Percentiles rank a stretch among this genome's conserved stretches.
These are phyloP conservation scores for Circinella minor DNA, from an alignment of 371 early-diverging fungal species.

Conservation along the genomic window DNA sequence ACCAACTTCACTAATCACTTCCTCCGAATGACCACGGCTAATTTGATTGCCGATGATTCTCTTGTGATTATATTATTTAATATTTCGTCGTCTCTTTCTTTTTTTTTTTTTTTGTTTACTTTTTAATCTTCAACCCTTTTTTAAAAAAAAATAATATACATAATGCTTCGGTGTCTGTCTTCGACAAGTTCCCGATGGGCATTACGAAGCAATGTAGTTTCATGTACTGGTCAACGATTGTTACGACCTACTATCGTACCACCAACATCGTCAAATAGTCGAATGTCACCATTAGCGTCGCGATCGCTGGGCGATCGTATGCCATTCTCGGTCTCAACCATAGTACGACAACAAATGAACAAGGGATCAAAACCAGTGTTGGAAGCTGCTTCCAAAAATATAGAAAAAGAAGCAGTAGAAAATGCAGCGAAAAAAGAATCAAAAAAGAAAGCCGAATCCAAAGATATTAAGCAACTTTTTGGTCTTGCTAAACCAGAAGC, in stretches of 20 bases:
- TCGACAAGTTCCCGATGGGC: conserved; percentile 4
- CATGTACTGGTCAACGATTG: background rate
- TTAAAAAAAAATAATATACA: background rate
- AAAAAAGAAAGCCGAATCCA: conserved; percentile 20
- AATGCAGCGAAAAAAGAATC: background rate
- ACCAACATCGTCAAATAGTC: background rate
- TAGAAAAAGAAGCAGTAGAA: conserved; percentile 9
- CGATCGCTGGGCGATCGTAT: conserved; percentile 14
- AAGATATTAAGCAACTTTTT: conserved; percentile 44
- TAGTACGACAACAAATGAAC: conserved; percentile 4
- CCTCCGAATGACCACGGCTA: background rate
- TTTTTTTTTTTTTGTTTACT: background rate
- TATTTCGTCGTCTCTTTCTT: too few species aligned
- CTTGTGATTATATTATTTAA: too few species aligned
- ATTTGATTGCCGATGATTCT: background rate
- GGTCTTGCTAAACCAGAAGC: conserved; percentile 49
- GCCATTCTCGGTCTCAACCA: background rate
- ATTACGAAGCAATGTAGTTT: background rate
- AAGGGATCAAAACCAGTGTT: conserved; percentile 2
- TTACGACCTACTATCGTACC: background rate
- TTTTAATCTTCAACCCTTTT: background rate
- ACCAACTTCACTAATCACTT: too few species aligned
- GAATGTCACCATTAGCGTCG: background rate
- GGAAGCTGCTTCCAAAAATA: conserved; percentile 2
- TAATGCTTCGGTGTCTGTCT: conserved; percentile 5